Evolutionary conservation across 345 rosid genomes (phyloP), one percentile per base, ranked within the genome.

Genomic region (Excoecaria agallocha): DNA sequence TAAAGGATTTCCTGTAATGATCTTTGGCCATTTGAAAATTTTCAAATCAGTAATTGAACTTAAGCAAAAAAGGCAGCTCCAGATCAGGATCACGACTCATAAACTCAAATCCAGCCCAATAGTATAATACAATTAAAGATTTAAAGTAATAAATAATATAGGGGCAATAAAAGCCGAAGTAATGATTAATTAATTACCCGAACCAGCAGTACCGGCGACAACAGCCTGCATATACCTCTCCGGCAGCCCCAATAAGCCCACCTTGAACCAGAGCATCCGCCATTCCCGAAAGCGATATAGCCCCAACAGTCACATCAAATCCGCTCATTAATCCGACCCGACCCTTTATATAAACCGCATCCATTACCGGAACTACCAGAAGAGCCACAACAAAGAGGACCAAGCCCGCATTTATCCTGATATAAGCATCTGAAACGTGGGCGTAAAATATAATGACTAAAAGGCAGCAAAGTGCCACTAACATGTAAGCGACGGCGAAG

Each of bases 121-220:
- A 59, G 13, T 20, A 46, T 50, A n/a, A n/a, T n/a, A n/a, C n/a
- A n/a, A n/a, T n/a, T n/a, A n/a, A n/a, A n/a, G n/a, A n/a, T n/a
- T n/a, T n/a, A n/a, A n/a, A n/a, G n/a, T n/a, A n/a, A n/a, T n/a
- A n/a, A n/a, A n/a, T n/a, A n/a, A n/a, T n/a, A n/a, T n/a, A n/a
- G n/a, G n/a, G n/a, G n/a, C n/a, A n/a, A n/a, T 22, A 25, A 54
- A 70, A 22, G 4, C 5, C 3, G 62, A 68, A 54, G 6, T 30
- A 30, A 30, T 30, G 30, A 30, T 30, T 30, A 30, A 61, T 49
- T 12, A 41, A n/a, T 81, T 82, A 91, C 99, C 99, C 52, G 98
- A 95, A 71, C 89, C 97, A 51, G 94, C 98, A 66, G 99, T 93
- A 73, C 99, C 99, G 70, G 98, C 99, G 72, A 95, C 80, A 64